Conservation (phyloP, 1,284 basidiomycete genomes). For the Cutaneotrichosporon sp. region DNA sequence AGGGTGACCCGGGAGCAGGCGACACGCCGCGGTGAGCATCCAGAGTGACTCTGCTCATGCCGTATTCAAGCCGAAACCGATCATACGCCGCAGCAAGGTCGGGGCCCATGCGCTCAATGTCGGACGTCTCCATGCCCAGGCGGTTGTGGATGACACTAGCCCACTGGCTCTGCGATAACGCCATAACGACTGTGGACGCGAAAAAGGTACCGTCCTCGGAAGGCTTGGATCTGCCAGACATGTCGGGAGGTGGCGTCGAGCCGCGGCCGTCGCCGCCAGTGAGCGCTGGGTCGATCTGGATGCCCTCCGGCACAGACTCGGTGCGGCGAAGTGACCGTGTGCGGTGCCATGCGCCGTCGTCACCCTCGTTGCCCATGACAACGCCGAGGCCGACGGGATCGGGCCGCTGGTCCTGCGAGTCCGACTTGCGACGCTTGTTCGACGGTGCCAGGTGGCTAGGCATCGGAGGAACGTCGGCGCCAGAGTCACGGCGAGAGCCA, state of each 20-base stretch:
- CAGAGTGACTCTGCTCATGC: conserved; percentile 1
- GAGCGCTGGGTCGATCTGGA: conserved; percentile 3
- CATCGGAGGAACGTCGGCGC: neutral
- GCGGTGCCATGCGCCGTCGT: neutral
- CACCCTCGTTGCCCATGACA: conserved; percentile 9
- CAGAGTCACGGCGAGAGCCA: conserved; percentile 6
- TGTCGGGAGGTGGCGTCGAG: conserved; percentile 30
- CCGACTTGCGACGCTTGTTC: conserved; percentile 36
- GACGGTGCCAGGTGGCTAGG: neutral
- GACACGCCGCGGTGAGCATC: neutral
- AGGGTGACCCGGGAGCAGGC: neutral
- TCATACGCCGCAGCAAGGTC: conserved; percentile 32
- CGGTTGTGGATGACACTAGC: conserved; percentile 16
- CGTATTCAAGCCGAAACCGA: conserved; percentile 4
- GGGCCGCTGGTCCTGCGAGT: conserved; percentile 21
- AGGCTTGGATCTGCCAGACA: conserved; percentile 9
- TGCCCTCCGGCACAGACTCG: conserved; percentile 21
- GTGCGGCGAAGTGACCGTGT: conserved; percentile 20
- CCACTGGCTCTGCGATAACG: conserved; percentile 16
- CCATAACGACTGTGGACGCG: conserved; percentile 18
- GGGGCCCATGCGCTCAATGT: conserved; percentile 29
- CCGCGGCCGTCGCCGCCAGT: conserved; percentile 8
- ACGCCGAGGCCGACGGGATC: conserved; percentile 25
- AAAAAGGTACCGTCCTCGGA: conserved; percentile 25
- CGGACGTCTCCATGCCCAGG: conserved; percentile 25